Percentiles rank a stretch among this genome's conserved stretches.
These are phyloP conservation scores for Zea luxurians DNA, from an alignment of 176 grass and related monocot genomes.

Conservation along the genomic window DNA sequence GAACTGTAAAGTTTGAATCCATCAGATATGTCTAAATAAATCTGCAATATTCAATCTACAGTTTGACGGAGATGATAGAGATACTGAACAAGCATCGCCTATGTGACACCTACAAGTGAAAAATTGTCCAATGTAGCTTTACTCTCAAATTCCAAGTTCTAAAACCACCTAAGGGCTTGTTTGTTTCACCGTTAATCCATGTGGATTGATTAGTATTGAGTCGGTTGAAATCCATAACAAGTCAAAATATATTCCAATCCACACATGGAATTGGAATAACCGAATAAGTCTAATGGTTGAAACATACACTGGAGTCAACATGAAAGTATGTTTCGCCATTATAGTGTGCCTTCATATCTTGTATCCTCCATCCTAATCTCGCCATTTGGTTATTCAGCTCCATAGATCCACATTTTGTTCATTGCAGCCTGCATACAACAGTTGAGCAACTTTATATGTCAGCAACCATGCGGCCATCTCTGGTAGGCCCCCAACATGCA, in stretches of 20 bases:
- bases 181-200: too few species aligned
- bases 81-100: background rate
- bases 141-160: background rate
- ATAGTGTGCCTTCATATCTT: background rate
- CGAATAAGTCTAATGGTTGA: background rate
- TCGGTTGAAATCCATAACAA: too few species aligned
- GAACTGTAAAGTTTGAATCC: background rate
- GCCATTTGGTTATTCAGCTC: conserved; percentile 8
- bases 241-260: too few species aligned
- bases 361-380: conserved; percentile 20
- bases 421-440: conserved; percentile 24
- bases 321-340: conserved; percentile 2
- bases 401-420: conserved; percentile 23
- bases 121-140: background rate
- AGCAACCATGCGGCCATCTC: background rate
- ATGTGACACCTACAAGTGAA: background rate
- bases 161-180: conserved; percentile 1
- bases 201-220: too few species aligned
- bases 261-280: too few species aligned
- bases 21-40: conserved; percentile 7
- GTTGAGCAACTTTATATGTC: conserved; percentile 12
- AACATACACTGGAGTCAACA: conserved; percentile 11
- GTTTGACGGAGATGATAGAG: background rate
- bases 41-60: conserved; percentile 1
- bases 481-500: background rate